Evolutionary conservation across 805 yeast genomes (phyloP).

Genomic region (Brettanomyces anomalus): DNA sequence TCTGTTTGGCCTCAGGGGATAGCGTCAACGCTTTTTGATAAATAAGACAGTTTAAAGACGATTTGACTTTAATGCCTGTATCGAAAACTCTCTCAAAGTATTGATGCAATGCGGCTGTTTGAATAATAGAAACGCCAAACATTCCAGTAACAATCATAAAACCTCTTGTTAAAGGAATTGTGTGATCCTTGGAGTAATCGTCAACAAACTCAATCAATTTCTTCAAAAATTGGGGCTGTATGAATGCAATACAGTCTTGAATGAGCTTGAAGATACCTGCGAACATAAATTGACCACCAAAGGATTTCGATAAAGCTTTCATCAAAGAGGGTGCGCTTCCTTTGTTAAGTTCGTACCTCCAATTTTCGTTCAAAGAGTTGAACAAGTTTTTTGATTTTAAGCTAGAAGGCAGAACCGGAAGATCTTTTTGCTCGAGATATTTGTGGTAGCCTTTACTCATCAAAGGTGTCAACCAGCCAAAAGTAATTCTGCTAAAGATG

Average conservation of each 20-base stretch:
- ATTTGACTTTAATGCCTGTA: constrained; percentile 67
- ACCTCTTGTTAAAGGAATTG: constrained; percentile 63
- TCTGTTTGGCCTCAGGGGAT: constrained; percentile 62
- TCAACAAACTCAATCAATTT: constrained; percentile 53
- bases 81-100: constrained; percentile 69
- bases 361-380: constrained; percentile 40
- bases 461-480: constrained; percentile 52
- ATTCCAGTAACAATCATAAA: constrained; percentile 65
- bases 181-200: constrained; percentile 34
- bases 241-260: constrained; percentile 75
- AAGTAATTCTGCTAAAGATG: constrained; percentile 42
- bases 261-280: constrained; percentile 66
- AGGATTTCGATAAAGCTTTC: constrained; percentile 53
- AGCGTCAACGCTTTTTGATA: constrained; percentile 61
- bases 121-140: constrained; percentile 70
- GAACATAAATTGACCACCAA: constrained; percentile 59
- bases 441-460: constrained; percentile 43
- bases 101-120: constrained; percentile 70
- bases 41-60: constrained; percentile 57
- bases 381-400: constrained; percentile 50
- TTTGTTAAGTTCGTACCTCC: constrained; percentile 46
- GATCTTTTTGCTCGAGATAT: constrained; percentile 44
- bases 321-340: constrained; percentile 22
- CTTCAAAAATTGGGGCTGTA: constrained; percentile 79
- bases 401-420: constrained; percentile 68